phyloP scores from a whole-genome alignment of 202 grass and related monocot species.

The Eragrostis tef region DNA sequence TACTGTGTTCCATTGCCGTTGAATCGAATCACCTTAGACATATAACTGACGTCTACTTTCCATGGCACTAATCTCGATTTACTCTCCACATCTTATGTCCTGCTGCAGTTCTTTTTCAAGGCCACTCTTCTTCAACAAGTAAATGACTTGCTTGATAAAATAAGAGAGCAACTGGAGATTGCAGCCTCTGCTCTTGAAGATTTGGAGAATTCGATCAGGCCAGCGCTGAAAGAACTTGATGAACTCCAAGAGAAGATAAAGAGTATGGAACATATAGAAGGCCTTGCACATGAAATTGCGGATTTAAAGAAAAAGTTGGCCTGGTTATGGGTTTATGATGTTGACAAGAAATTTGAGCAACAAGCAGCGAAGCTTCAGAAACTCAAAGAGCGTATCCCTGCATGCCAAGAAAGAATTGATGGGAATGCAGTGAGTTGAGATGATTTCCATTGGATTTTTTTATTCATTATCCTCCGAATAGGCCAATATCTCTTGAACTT shows the following conservation, averaged over 20 bases:
- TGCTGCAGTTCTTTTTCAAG: slow-evolving; percentile 90
- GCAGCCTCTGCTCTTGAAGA: slow-evolving; percentile 66
- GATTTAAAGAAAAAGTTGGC: slow-evolving; percentile 83
- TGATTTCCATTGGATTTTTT: too few species aligned
- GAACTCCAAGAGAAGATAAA: slow-evolving; percentile 78
- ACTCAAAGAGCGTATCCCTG: slow-evolving; percentile 80
- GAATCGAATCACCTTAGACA: too few species aligned
- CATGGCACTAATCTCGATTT: too few species aligned
- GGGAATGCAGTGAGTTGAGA: slow-evolving; percentile 64
- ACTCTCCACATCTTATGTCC: slow-evolving; percentile 28
- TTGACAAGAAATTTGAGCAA: slow-evolving; percentile 64
- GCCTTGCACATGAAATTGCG: slow-evolving; percentile 81
- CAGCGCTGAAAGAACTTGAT: slow-evolving; percentile 73
- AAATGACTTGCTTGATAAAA: slow-evolving; percentile 70
- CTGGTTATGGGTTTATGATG: slow-evolving; percentile 94
- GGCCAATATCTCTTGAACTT: too few species aligned
- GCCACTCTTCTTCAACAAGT: slow-evolving; percentile 99
- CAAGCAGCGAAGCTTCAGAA: slow-evolving; percentile 68
- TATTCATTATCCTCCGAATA: too few species aligned
- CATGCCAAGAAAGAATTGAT: slow-evolving; percentile 88
- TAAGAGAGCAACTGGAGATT: slow-evolving; percentile 58
- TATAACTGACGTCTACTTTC: slow-evolving; percentile 3
- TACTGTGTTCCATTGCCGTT: too few species aligned
- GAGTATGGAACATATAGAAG: slow-evolving; percentile 92
- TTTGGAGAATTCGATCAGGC: slow-evolving; percentile 70